Percentiles rank a stretch among this genome's conserved stretches.
Evolutionary conservation across 164 flowering plant species (phyloP).

Genomic region (Liriodendron chinense): DNA sequence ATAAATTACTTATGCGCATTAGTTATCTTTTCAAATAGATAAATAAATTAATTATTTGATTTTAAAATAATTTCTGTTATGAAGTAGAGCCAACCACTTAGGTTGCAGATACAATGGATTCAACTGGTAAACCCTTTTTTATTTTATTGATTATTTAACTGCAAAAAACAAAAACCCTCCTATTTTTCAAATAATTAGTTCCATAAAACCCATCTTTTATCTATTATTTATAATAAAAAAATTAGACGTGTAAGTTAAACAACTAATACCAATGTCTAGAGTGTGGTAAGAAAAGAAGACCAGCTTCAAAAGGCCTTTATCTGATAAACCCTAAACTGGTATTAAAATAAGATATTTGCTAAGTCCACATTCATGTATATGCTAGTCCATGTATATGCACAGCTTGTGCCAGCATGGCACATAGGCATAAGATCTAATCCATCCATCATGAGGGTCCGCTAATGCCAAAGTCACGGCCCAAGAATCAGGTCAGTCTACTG

Average conservation of each 20-base stretch:
- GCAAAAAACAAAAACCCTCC: background rate
- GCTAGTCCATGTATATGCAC: too few relatives aligned
- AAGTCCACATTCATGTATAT: too few relatives aligned
- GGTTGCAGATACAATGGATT: slow-evolving; percentile 8
- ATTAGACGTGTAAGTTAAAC: background rate
- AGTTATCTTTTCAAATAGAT: too few relatives aligned
- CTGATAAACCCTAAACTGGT: too few relatives aligned
- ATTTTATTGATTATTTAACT: slow-evolving; percentile 10
- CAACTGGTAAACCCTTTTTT: slow-evolving; percentile 6
- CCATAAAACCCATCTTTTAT: background rate
- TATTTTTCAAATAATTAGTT: slow-evolving; percentile 1
- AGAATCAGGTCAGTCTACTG: too few relatives aligned
- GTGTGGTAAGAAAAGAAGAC: slow-evolving; percentile 15
- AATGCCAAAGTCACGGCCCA: too few relatives aligned
- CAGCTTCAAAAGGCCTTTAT: slow-evolving; percentile 16
- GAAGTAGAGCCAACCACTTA: slow-evolving; percentile 6
- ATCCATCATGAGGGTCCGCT: too few relatives aligned
- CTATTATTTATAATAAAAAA: background rate
- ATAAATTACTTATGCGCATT: too few relatives aligned
- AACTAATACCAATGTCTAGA: slow-evolving; percentile 7
- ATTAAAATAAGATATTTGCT: too few relatives aligned
- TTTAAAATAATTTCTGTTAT: slow-evolving; percentile 1
- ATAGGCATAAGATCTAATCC: too few relatives aligned
- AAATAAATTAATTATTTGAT: background rate
- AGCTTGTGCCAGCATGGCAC: too few relatives aligned